Conservation (phyloP, 176 grass and related monocot species). For the Olyra latifolia region DNA sequence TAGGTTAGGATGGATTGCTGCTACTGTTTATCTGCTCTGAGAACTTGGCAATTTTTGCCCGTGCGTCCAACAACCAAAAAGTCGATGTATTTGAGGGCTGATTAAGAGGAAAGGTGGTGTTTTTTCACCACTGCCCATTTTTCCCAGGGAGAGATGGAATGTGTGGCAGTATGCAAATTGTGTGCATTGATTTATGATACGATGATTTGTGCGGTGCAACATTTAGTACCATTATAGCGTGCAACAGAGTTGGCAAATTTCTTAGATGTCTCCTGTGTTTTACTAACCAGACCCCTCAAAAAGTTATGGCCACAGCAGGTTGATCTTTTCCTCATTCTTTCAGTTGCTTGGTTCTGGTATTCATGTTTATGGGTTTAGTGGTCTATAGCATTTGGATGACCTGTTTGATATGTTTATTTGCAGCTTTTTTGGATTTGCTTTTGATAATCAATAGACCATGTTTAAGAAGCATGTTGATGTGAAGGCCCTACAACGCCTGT, state of each 20-base stretch:
- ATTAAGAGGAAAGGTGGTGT: not conserved
- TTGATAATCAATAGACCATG: constrained; percentile 50
- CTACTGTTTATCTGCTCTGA: not conserved
- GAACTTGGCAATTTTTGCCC: not conserved
- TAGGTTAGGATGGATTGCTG: not conserved
- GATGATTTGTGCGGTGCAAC: not conserved
- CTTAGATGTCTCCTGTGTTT: not conserved
- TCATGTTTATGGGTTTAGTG: not conserved
- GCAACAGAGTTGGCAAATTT: not conserved
- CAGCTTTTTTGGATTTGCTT: not conserved
- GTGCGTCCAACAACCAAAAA: not conserved
- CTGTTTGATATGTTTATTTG: not conserved
- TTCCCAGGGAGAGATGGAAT: not conserved
- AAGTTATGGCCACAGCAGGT: not conserved
- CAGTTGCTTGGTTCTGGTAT: not conserved
- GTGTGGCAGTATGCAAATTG: not conserved
- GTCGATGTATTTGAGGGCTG: not conserved
- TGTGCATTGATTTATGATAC: not conserved
- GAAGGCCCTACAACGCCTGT: constrained; percentile 77
- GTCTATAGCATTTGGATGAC: not conserved
- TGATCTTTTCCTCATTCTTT: constrained; percentile 1
- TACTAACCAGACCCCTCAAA: not conserved
- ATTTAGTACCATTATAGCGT: not conserved
- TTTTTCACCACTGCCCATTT: not conserved
- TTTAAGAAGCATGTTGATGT: constrained; percentile 89